These are phyloP conservation scores for Clavispora carvajalis DNA, from an alignment of 805 yeast genomes.

Conservation along the genomic window DNA sequence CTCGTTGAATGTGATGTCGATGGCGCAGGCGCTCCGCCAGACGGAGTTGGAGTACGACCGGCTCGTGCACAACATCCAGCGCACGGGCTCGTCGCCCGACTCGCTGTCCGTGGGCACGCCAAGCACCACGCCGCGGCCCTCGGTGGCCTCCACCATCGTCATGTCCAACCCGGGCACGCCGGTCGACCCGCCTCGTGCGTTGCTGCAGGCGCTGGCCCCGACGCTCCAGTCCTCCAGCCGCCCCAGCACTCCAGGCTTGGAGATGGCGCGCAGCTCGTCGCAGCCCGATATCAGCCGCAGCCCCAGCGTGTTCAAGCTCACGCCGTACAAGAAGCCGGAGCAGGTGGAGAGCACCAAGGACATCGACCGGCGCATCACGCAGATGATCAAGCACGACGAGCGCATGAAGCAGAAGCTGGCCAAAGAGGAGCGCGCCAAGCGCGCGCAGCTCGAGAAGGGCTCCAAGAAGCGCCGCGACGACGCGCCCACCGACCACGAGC, in stretches of 20 bases:
- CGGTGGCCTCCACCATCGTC: background rate
- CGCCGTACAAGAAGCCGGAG: constrained; percentile 14
- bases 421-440: constrained; percentile 10
- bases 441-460: constrained; percentile 9
- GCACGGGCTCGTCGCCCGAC: background rate
- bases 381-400: constrained; percentile 28
- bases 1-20: constrained; percentile 48
- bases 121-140: background rate
- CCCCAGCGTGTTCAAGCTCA: constrained; percentile 24
- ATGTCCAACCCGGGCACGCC: background rate
- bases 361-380: constrained; percentile 29
- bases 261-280: background rate
- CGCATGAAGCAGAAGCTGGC: constrained; percentile 16
- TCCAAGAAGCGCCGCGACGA: constrained; percentile 5
- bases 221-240: background rate
- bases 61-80: constrained; percentile 4
- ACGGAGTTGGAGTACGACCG: constrained; percentile 18
- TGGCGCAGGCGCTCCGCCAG: constrained; percentile 31
- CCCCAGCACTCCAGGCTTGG: background rate
- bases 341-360: constrained; percentile 20
- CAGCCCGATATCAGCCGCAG: background rate
- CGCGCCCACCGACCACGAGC: background rate
- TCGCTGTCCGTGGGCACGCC: background rate
- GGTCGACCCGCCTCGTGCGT: background rate
- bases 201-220: background rate